Conservation (phyloP, 2,329 filamentous ascomycete species). For the Leptodontidium sp. region DNA sequence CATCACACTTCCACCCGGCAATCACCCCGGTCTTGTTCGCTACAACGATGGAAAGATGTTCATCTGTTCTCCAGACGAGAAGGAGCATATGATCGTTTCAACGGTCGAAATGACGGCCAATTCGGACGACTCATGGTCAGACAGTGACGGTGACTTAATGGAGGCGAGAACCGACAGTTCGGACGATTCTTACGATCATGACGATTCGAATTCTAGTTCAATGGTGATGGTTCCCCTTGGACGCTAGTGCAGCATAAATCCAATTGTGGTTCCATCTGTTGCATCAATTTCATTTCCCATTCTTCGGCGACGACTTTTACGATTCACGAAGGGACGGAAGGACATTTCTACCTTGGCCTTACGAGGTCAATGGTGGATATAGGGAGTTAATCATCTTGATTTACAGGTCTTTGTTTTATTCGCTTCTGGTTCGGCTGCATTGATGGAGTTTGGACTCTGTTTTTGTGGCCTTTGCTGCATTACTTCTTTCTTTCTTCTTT, state of each 20-base stretch:
- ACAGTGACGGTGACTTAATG: slow-evolving; percentile 25
- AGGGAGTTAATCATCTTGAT: slow-evolving; percentile 7
- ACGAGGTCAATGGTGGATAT: slow-evolving; percentile 1
- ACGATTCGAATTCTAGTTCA: slow-evolving; percentile 36
- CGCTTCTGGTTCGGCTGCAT: background rate
- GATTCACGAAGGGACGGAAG: slow-evolving; percentile 33
- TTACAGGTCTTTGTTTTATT: background rate
- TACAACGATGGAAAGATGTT: slow-evolving; percentile 51
- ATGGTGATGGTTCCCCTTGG: slow-evolving; percentile 37
- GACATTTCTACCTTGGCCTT: background rate
- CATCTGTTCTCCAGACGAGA: slow-evolving; percentile 18
- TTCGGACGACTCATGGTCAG: slow-evolving; percentile 27
- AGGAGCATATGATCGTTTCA: background rate
- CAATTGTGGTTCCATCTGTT: slow-evolving; percentile 29
- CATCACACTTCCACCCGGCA: slow-evolving; percentile 55
- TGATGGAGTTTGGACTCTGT: slow-evolving; percentile 3
- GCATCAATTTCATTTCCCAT: slow-evolving; percentile 28
- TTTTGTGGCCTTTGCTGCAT: background rate
- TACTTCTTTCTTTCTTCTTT: background rate
- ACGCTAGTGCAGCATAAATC: slow-evolving; percentile 48
- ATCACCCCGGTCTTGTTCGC: slow-evolving; percentile 53
- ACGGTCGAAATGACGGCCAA: slow-evolving; percentile 10
- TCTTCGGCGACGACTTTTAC: slow-evolving; percentile 36
- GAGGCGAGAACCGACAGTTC: slow-evolving; percentile 16
- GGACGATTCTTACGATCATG: slow-evolving; percentile 37